These are phyloP conservation scores for Isabelozyma heimii DNA, from an alignment of 805 yeast genomes.

Conservation along the genomic window DNA sequence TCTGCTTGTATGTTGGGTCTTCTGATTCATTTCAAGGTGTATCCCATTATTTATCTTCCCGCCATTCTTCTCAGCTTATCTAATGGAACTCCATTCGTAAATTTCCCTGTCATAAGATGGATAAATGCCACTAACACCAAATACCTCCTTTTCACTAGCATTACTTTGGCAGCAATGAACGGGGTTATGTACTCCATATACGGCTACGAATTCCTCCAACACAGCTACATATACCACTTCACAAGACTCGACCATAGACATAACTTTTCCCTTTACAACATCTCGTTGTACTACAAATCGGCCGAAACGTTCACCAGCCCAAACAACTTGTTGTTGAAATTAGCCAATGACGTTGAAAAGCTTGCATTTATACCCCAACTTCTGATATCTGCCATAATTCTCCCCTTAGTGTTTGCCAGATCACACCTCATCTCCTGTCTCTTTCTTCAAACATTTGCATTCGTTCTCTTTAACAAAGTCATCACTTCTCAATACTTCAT, in stretches of 20 bases:
- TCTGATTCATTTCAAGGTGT: conserved; percentile 85
- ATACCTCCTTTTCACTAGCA: conserved; percentile 30
- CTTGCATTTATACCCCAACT: conserved; percentile 86
- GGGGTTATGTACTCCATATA: conserved; percentile 63
- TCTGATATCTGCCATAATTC: conserved; percentile 49
- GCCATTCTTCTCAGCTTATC: conserved; percentile 52
- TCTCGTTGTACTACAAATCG: conserved; percentile 65
- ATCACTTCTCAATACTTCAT: conserved; percentile 93
- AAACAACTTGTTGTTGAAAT: background rate
- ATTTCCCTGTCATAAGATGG: conserved; percentile 29
- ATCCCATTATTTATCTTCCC: conserved; percentile 87
- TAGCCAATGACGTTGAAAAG: conserved; percentile 27
- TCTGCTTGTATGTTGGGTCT: conserved; percentile 60
- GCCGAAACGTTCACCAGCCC: conserved; percentile 12
- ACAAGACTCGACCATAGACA: conserved; percentile 89
- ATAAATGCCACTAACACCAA: conserved; percentile 35
- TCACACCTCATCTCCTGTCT: conserved; percentile 29
- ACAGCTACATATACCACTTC: conserved; percentile 82
- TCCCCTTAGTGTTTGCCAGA: conserved; percentile 50
- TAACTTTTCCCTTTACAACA: conserved; percentile 86
- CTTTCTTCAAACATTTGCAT: conserved; percentile 43
- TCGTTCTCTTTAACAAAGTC: conserved; percentile 51
- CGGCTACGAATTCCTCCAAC: conserved; percentile 71
- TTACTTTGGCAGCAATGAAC: conserved; percentile 48
- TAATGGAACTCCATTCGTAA: conserved; percentile 15